These are phyloP conservation scores for Mycena albidolilacea DNA, from an alignment of 768 basidiomycete genomes.

Conservation along the genomic window DNA sequence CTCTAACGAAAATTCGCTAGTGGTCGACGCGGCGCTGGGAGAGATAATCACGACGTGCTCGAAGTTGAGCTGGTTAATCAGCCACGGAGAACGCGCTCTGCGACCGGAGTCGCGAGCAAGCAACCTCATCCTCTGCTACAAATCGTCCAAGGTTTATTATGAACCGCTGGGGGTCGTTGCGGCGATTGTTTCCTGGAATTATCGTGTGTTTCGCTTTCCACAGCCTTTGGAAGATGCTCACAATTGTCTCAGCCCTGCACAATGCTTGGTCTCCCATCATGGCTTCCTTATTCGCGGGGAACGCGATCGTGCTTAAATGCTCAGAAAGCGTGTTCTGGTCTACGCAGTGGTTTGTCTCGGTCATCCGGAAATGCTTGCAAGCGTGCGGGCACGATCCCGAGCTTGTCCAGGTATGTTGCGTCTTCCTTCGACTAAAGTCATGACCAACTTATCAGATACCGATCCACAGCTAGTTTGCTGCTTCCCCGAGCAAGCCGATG, in stretches of 20 bases:
- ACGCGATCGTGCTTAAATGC: constrained; percentile 91
- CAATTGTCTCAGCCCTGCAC: constrained; percentile 77
- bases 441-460: neutral
- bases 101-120: constrained; percentile 78
- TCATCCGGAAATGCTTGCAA: constrained; percentile 81
- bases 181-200: constrained; percentile 96
- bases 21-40: constrained; percentile 94
- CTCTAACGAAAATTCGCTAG: constrained; percentile 54
- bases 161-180: constrained; percentile 95
- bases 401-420: constrained; percentile 79
- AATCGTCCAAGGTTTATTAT: constrained; percentile 84
- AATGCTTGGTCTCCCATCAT: constrained; percentile 96
- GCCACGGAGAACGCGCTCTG: constrained; percentile 85
- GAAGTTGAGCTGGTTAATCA: constrained; percentile 93
- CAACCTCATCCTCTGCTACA: constrained; percentile 81
- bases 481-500: constrained; percentile 88
- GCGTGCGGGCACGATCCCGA: constrained; percentile 88
- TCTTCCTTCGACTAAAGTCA: constrained; percentile 1
- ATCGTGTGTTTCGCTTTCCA: constrained; percentile 66
- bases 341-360: constrained; percentile 84
- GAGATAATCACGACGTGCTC: constrained; percentile 96
- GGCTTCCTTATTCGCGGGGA: constrained; percentile 92
- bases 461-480: constrained; percentile 80
- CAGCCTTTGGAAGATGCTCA: neutral
- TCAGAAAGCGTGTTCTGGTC: constrained; percentile 96